These are phyloP conservation scores for Ilex asprella DNA, from an alignment of 257 asterid genomes.

Conservation along the genomic window DNA sequence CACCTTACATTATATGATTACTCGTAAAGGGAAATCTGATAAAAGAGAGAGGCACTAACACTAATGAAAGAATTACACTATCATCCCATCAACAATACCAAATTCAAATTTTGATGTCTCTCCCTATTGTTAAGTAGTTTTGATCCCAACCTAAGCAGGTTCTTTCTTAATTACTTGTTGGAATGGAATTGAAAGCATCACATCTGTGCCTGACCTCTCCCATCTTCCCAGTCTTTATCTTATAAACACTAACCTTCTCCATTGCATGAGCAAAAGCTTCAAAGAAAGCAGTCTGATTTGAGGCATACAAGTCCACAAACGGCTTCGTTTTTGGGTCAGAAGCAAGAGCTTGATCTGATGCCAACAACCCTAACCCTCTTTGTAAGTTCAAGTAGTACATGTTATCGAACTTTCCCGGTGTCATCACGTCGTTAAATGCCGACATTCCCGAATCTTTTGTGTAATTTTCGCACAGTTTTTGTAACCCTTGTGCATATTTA, in stretches of 20 bases:
- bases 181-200: conserved; percentile 40
- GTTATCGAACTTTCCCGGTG: conserved; percentile 84
- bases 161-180: background rate
- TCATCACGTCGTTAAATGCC: conserved; percentile 75
- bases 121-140: too few relatives aligned
- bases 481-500: conserved; percentile 34
- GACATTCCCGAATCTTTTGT: conserved; percentile 27
- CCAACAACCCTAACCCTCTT: conserved; percentile 50
- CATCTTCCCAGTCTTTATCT: conserved; percentile 41
- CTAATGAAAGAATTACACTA: too few relatives aligned
- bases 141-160: background rate
- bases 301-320: conserved; percentile 62
- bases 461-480: conserved; percentile 45
- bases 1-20: too few relatives aligned
- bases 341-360: conserved; percentile 55
- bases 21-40: too few relatives aligned
- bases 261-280: conserved; percentile 47
- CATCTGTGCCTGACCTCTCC: conserved; percentile 93
- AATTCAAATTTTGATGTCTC: too few relatives aligned
- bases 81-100: too few relatives aligned
- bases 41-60: too few relatives aligned
- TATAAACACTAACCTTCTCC: conserved; percentile 47
- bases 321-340: conserved; percentile 61
- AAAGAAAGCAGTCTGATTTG: conserved; percentile 50
- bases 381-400: conserved; percentile 43